Conservation (phyloP, 805 yeast species). For the Yamadazyma tumulicola region DNA sequence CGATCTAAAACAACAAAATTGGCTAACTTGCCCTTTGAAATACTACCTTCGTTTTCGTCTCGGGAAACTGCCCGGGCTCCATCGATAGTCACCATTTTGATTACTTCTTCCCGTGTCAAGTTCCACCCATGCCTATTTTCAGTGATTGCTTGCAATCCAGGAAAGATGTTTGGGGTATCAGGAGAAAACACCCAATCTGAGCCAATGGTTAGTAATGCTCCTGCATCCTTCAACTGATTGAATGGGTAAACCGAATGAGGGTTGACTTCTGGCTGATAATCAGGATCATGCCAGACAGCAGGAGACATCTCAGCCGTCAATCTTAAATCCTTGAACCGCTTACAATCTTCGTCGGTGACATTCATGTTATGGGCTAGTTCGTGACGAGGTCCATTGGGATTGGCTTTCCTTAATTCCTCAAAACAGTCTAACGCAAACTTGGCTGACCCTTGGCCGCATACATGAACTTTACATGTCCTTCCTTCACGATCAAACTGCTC, state of each 20-base stretch:
- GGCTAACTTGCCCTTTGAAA: slow-evolving; percentile 20
- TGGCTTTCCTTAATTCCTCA: slow-evolving; percentile 18
- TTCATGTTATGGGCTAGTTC: slow-evolving; percentile 24
- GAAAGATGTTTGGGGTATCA: slow-evolving; percentile 22
- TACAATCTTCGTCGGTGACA: slow-evolving; percentile 18
- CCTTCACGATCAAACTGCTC: slow-evolving; percentile 22
- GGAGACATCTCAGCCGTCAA: slow-evolving; percentile 25
- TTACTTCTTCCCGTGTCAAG: slow-evolving; percentile 17
- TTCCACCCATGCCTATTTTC: slow-evolving; percentile 23
- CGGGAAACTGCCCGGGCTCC: slow-evolving; percentile 20
- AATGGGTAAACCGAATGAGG: slow-evolving; percentile 23
- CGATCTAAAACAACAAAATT: slow-evolving; percentile 20
- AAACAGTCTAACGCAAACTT: slow-evolving; percentile 20
- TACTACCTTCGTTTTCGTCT: slow-evolving; percentile 17
- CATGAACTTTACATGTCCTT: slow-evolving; percentile 20
- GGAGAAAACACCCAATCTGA: slow-evolving; percentile 26
- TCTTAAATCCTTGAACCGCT: slow-evolving; percentile 17
- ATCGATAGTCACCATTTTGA: slow-evolving; percentile 19
- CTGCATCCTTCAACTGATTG: slow-evolving; percentile 17
- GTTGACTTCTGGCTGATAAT: slow-evolving; percentile 20
- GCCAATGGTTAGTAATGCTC: slow-evolving; percentile 21
- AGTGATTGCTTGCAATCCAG: slow-evolving; percentile 21
- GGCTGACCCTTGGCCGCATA: slow-evolving; percentile 21
- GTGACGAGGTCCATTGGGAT: slow-evolving; percentile 20
- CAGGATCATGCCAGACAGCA: slow-evolving; percentile 22